Conservation (phyloP, 2,329 filamentous ascomycete genomes). For the Akanthomyces lecanii region DNA sequence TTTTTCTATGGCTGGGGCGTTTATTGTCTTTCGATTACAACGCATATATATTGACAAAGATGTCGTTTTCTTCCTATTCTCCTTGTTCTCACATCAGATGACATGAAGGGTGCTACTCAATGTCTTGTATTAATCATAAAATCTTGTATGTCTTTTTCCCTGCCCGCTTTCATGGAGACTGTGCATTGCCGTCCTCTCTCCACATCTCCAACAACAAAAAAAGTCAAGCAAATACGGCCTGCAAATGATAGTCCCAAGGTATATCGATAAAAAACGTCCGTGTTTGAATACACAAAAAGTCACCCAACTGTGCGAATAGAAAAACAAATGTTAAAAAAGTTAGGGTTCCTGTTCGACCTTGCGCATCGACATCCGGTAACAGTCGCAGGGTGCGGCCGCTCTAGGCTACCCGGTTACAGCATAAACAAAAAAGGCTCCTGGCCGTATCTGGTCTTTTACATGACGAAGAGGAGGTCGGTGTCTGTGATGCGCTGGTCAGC, state of each 20-base stretch:
- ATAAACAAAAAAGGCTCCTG: conserved; percentile 4
- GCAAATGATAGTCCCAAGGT: conserved; percentile 12
- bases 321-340: neutral
- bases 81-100: neutral
- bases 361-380: neutral
- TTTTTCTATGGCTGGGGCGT: neutral
- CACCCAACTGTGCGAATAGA: neutral
- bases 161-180: neutral
- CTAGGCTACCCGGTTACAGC: neutral
- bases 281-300: conserved; percentile 12
- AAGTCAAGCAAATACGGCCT: conserved; percentile 6
- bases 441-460: conserved; percentile 38
- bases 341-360: neutral
- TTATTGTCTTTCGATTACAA: neutral
- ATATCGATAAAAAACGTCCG: conserved; percentile 8
- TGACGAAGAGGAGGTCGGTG: conserved; percentile 59
- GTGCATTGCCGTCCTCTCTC: neutral
- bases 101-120: neutral
- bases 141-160: neutral
- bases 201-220: neutral
- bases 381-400: neutral
- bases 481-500: conserved; percentile 38
- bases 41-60: neutral
- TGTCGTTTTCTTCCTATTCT: neutral
- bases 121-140: neutral